Evolutionary conservation across 2,329 filamentous ascomycete species (phyloP), one percentile per base, ranked within the genome.

Genomic region (Alternaria sp.): DNA sequence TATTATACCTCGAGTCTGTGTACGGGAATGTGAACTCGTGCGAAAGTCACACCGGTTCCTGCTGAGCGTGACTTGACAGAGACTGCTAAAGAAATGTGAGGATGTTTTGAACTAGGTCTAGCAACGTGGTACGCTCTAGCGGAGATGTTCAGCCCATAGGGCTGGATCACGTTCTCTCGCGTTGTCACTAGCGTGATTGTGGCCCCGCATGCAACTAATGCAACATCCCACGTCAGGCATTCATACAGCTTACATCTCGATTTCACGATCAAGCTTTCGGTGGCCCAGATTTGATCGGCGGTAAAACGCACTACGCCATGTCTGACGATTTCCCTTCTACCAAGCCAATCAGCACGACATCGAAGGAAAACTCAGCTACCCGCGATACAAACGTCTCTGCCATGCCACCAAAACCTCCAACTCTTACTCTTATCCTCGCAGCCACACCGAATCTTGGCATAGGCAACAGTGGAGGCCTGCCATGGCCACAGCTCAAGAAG

Each of bases 371-470:
- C 40, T 45, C 45, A 25, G 27, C 36, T 22, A 45, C 10, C 27
- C 20, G 57, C 40, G 54, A 57, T 10, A 41, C 41, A 36, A 48
- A 49, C 54, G 36, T 43, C 28, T 43, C 54, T 20, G 60, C 60
- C n/a, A 70, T 68, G 68, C 59, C 70, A 44, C 51, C 72, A n/a
- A 66, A 67, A 51, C 49, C 76, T 82, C 54, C 89, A 41, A 63
- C 92, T 67, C 83, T 97, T 55, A 97, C 93, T n/a, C 87, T 97
- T 71, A 91, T 98, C 78, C 93, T 97, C 71, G 94, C 92, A n/a
- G 90, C 94, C 18, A 97, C 94, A n/a, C 89, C 90, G 54, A 87
- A 84, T 72, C 92, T 97, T 84, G 95, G 95, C 76, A 98, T 99
- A 72, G 95, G 95, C 60, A 85, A 87, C 48, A 84, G 85, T 61